A percentile compares a stretch with the other conserved stretches of the same genome.
phyloP scores from a whole-genome alignment of 2,329 filamentous ascomycete species.

The Mollisiaceae sp. region DNA sequence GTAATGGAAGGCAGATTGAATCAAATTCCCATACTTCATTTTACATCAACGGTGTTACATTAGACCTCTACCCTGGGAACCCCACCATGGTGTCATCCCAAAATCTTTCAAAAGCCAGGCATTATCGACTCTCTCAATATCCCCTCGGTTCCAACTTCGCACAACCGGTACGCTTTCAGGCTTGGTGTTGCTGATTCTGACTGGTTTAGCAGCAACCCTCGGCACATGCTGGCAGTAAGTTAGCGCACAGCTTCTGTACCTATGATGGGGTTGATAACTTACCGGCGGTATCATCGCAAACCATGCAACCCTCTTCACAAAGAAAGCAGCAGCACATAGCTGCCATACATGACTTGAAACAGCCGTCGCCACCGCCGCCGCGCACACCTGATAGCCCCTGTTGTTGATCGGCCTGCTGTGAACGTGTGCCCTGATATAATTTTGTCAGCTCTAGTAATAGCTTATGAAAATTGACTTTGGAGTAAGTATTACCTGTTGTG shows the following conservation, averaged over 20 bases:
- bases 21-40: neutral
- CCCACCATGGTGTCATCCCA: neutral
- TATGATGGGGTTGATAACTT: neutral
- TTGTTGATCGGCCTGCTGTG: conserved; percentile 39
- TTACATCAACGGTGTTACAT: neutral
- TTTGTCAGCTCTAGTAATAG: neutral
- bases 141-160: neutral
- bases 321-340: conserved; percentile 57
- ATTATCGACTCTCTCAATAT: neutral
- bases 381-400: conserved; percentile 48
- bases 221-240: conserved; percentile 31
- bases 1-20: neutral
- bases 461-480: neutral
- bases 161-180: neutral
- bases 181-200: neutral
- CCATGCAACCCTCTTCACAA: conserved; percentile 56
- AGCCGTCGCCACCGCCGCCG: conserved; percentile 48
- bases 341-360: conserved; percentile 53
- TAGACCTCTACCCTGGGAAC: neutral
- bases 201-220: conserved; percentile 38
- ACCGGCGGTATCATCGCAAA: conserved; percentile 51
- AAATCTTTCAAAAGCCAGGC: neutral
- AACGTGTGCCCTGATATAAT: too few relatives aligned
- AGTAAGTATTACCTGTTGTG: neutral
- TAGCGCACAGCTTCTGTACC: conserved; percentile 16